Conservation (phyloP, 164 flowering plant genomes). For the Echeveria elegans region DNA sequence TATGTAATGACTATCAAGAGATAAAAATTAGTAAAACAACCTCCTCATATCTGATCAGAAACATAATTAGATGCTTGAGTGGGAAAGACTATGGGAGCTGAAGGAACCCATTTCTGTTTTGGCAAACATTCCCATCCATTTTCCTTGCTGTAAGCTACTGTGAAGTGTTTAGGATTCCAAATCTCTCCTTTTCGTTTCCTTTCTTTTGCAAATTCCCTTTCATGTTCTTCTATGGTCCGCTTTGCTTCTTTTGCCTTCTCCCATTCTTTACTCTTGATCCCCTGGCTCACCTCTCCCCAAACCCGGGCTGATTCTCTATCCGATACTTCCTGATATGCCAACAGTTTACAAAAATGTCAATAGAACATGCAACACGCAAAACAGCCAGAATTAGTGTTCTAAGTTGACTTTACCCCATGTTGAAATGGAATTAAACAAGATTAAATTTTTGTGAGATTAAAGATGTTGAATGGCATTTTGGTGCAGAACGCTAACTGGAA, state of each 20-base stretch:
- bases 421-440: no score
- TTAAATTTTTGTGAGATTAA: no score
- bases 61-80: neutral
- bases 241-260: slow-evolving; percentile 70
- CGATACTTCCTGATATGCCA: slow-evolving; percentile 33
- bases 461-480: neutral
- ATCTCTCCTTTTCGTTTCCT: slow-evolving; percentile 33
- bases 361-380: neutral
- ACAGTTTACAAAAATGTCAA: neutral
- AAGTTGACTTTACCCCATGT: no score
- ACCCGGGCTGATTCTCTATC: slow-evolving; percentile 57
- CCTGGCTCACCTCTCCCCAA: slow-evolving; percentile 61
- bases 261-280: slow-evolving; percentile 55
- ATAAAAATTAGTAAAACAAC: neutral
- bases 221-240: slow-evolving; percentile 45
- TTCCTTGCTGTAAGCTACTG: slow-evolving; percentile 27
- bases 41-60: neutral
- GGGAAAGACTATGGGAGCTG: slow-evolving; percentile 43
- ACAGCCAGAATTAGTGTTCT: neutral
- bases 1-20: neutral
- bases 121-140: slow-evolving; percentile 57
- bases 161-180: slow-evolving; percentile 70
- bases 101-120: slow-evolving; percentile 28
- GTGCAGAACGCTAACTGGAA: neutral
- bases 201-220: slow-evolving; percentile 43